Conservation (phyloP, 106 monocot species). For the Phalaenopsis aphrodite region DNA sequence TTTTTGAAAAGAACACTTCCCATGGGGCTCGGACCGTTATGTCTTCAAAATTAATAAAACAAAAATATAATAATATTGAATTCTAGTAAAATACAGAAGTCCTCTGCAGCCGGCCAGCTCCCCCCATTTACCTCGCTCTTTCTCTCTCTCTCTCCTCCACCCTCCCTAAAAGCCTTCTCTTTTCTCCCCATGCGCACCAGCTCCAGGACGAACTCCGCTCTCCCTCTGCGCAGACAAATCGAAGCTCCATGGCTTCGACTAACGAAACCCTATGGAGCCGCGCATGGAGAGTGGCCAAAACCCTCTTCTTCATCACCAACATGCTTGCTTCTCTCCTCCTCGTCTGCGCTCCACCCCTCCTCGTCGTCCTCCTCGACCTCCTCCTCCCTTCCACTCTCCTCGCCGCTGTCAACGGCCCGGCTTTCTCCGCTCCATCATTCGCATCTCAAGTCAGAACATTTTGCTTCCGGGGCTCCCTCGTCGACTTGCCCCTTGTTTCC, state of each 20-base stretch:
- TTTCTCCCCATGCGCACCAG: neutral
- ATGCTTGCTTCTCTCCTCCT: conserved; percentile 45
- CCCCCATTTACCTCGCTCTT: neutral
- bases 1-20: neutral
- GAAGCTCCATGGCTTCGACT: neutral
- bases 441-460: conserved; percentile 20
- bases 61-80: neutral
- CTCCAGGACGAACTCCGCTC: neutral
- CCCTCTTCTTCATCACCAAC: conserved; percentile 34
- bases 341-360: conserved; percentile 39
- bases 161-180: neutral
- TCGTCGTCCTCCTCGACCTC: conserved; percentile 38
- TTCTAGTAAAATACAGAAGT: neutral
- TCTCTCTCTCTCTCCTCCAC: neutral
- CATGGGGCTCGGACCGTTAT: conserved; percentile 1
- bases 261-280: neutral
- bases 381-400: conserved; percentile 28
- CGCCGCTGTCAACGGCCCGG: neutral
- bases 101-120: conserved; percentile 1
- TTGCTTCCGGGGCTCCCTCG: conserved; percentile 40
- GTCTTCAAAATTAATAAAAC: neutral
- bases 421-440: neutral
- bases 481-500: conserved; percentile 60
- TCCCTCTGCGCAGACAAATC: neutral
- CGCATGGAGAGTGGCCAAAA: conserved; percentile 33